A percentile compares a stretch with the other conserved stretches of the same genome.
These are phyloP conservation scores for Senna siamea DNA, from an alignment of 306 rosid genomes.

Conservation along the genomic window DNA sequence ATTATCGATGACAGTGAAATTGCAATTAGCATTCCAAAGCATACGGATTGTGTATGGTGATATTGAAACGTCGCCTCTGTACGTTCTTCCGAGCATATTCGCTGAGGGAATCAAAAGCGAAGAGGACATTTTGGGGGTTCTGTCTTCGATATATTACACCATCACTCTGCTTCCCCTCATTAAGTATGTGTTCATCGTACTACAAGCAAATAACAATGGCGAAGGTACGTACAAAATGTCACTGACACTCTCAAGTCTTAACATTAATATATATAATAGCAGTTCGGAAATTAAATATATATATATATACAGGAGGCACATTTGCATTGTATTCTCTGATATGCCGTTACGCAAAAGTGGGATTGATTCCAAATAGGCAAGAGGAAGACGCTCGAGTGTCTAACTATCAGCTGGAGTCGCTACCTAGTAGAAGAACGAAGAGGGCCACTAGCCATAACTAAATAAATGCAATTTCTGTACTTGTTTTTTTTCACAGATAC, in stretches of 20 bases:
- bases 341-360: conserved; percentile 62
- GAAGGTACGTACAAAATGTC: no score
- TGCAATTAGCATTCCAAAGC: conserved; percentile 71
- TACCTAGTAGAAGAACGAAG: conserved; percentile 21
- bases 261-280: no score
- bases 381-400: conserved; percentile 61
- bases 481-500: no score
- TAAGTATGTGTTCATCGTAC: conserved; percentile 60
- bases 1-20: conserved; percentile 1
- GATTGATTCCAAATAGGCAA: conserved; percentile 64
- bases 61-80: conserved; percentile 74
- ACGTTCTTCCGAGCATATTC: conserved; percentile 57
- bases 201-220: conserved; percentile 69
- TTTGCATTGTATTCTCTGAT: conserved; percentile 73
- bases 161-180: conserved; percentile 61
- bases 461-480: no score
- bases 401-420: conserved; percentile 49
- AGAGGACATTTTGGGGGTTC: conserved; percentile 68
- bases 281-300: not conserved
- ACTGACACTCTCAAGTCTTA: no score
- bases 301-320: conserved; percentile 51
- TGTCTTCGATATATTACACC: conserved; percentile 61
- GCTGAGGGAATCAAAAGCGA: conserved; percentile 44
- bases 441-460: no score
- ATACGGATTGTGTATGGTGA: conserved; percentile 76